These are phyloP conservation scores for Naematelia encephala DNA, from an alignment of 768 basidiomycete species.

Conservation along the genomic window DNA sequence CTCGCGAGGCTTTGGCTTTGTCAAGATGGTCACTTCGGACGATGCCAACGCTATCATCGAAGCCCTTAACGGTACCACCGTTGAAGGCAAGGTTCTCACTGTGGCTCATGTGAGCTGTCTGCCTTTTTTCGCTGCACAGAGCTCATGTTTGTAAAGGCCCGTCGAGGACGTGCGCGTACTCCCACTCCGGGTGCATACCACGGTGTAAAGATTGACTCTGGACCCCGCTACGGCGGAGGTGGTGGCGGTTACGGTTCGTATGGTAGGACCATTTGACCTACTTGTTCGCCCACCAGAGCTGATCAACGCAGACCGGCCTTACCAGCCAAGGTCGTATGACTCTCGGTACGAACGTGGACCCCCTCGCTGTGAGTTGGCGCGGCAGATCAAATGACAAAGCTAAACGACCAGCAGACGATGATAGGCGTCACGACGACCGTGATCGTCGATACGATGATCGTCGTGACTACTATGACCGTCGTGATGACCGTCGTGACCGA, in stretches of 20 bases:
- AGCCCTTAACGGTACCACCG: conserved; percentile 73
- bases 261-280: conserved; percentile 11
- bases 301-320: conserved; percentile 63
- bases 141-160: conserved; percentile 37
- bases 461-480: conserved; percentile 52
- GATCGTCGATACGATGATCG: conserved; percentile 56
- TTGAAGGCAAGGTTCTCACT: conserved; percentile 80
- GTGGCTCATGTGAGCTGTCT: conserved; percentile 64
- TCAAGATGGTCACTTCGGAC: conserved; percentile 75
- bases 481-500: conserved; percentile 54
- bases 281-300: conserved; percentile 2
- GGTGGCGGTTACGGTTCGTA: conserved; percentile 22
- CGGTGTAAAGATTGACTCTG: conserved; percentile 51
- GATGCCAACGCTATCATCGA: conserved; percentile 90
- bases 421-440: conserved; percentile 55
- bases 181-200: conserved; percentile 86
- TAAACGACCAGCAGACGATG: conserved; percentile 50
- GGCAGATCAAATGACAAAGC: background rate
- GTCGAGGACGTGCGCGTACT: conserved; percentile 49
- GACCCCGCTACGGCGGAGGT: conserved; percentile 58
- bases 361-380: conserved; percentile 51
- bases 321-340: conserved; percentile 89
- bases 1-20: conserved; percentile 83
- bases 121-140: background rate
- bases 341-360: conserved; percentile 69